phyloP scores from a whole-genome alignment of 441 rosid species.

The Capsella rubella region DNA sequence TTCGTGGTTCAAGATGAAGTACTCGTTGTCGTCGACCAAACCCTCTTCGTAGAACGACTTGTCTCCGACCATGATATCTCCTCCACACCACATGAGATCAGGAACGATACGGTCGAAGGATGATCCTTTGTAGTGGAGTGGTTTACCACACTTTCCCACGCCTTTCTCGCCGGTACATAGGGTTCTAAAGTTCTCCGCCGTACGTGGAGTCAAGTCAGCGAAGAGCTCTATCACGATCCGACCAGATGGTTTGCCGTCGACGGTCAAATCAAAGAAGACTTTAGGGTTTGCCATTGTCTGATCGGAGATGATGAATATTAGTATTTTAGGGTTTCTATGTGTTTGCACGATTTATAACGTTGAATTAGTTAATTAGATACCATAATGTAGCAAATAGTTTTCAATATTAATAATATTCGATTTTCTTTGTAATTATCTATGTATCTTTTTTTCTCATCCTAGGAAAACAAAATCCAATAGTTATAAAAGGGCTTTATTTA shows the following conservation, averaged over 20 bases:
- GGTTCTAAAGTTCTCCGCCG: not conserved
- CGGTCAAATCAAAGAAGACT: not conserved
- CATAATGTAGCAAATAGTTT: not conserved
- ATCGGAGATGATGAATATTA: not conserved
- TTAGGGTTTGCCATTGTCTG: not conserved
- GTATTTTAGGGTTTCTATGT: not conserved
- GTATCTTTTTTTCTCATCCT: no score
- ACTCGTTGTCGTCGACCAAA: not conserved
- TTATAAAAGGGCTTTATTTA: not conserved
- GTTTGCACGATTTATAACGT: not conserved
- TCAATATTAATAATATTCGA: not conserved
- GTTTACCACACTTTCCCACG: not conserved
- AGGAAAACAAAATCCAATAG: not conserved
- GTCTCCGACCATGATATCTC: not conserved
- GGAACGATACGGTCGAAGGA: not conserved
- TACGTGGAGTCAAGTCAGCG: not conserved
- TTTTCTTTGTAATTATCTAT: not conserved
- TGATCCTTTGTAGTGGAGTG: not conserved
- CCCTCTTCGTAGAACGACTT: not conserved
- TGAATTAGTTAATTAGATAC: not conserved
- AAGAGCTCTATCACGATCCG: not conserved
- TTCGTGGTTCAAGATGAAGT: not conserved
- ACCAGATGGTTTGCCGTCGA: not conserved
- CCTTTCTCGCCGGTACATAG: not conserved
- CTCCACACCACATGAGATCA: not conserved